Percentiles rank a stretch among this genome's conserved stretches.
These are phyloP conservation scores for Ophiostoma ulmi DNA, from an alignment of 2,329 filamentous ascomycete genomes.

Conservation along the genomic window DNA sequence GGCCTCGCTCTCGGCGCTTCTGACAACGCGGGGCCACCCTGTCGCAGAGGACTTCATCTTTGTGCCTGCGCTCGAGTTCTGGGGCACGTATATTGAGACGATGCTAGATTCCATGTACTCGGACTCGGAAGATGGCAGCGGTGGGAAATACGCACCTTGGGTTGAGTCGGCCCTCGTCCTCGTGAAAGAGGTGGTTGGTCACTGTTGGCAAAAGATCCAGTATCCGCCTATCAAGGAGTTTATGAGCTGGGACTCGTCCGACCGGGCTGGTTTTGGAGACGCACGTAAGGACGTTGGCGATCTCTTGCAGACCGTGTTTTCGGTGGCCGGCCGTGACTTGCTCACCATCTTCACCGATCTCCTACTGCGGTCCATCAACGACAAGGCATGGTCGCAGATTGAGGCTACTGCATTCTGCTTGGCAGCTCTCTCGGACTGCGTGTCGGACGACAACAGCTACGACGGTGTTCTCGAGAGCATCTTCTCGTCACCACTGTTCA, in stretches of 20 bases:
- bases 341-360: slow-evolving; percentile 54
- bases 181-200: slow-evolving; percentile 59
- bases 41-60: slow-evolving; percentile 71
- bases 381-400: slow-evolving; percentile 52
- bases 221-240: slow-evolving; percentile 57
- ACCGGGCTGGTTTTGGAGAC: slow-evolving; percentile 62
- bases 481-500: slow-evolving; percentile 56
- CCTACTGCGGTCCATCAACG: slow-evolving; percentile 46
- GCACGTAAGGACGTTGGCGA: slow-evolving; percentile 76
- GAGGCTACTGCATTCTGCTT: slow-evolving; percentile 61
- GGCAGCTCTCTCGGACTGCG: slow-evolving; percentile 61
- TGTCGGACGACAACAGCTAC: slow-evolving; percentile 51
- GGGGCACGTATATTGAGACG: slow-evolving; percentile 69
- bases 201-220: slow-evolving; percentile 63
- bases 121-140: slow-evolving; percentile 36
- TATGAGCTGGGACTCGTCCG: slow-evolving; percentile 63
- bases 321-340: slow-evolving; percentile 52
- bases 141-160: slow-evolving; percentile 43
- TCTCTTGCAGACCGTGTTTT: slow-evolving; percentile 66
- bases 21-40: slow-evolving; percentile 61
- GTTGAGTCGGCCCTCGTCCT: slow-evolving; percentile 53
- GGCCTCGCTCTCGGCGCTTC: slow-evolving; percentile 56
- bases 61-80: slow-evolving; percentile 71
- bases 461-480: slow-evolving; percentile 57
- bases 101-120: slow-evolving; percentile 51